These are phyloP conservation scores for Psilocybe sp. DNA, from an alignment of 768 basidiomycete genomes.

Conservation along the genomic window DNA sequence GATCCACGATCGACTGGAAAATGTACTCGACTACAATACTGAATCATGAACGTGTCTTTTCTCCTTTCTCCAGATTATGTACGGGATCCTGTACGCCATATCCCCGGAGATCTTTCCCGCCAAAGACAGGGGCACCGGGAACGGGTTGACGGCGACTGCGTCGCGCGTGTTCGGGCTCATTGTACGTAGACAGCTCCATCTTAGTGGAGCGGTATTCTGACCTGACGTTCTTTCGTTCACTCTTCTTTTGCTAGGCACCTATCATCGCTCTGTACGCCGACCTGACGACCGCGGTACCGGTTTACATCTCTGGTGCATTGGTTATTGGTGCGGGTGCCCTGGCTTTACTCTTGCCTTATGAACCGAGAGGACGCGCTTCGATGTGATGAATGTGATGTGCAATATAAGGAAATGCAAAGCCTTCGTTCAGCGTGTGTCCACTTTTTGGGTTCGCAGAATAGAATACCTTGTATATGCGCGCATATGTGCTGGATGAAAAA, in stretches of 20 bases:
- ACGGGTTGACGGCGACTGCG: slow-evolving; percentile 58
- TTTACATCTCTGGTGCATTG: slow-evolving; percentile 68
- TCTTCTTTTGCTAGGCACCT: slow-evolving; percentile 45
- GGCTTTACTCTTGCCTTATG: slow-evolving; percentile 66
- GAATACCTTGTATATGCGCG: too few relatives aligned
- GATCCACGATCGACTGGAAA: too few relatives aligned
- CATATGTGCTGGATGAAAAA: too few relatives aligned
- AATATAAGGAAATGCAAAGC: not conserved
- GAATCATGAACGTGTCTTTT: not conserved
- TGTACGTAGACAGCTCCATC: too few relatives aligned
- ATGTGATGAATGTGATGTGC: slow-evolving; percentile 47
- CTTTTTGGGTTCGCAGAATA: too few relatives aligned
- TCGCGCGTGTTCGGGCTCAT: slow-evolving; percentile 68
- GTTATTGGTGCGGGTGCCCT: slow-evolving; percentile 59
- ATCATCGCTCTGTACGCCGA: slow-evolving; percentile 72
- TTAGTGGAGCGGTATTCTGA: not conserved
- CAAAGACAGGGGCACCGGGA: slow-evolving; percentile 72
- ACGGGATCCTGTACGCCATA: slow-evolving; percentile 66
- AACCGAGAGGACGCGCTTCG: slow-evolving; percentile 71
- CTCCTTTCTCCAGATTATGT: slow-evolving; percentile 57
- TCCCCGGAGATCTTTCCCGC: slow-evolving; percentile 70
- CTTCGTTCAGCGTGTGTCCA: too few relatives aligned
- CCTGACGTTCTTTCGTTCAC: not conserved
- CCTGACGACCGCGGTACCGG: slow-evolving; percentile 60
- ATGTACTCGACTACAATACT: too few relatives aligned